phyloP scores from a whole-genome alignment of 352 stramenopile species.

The Pythium grandisporangium region DNA sequence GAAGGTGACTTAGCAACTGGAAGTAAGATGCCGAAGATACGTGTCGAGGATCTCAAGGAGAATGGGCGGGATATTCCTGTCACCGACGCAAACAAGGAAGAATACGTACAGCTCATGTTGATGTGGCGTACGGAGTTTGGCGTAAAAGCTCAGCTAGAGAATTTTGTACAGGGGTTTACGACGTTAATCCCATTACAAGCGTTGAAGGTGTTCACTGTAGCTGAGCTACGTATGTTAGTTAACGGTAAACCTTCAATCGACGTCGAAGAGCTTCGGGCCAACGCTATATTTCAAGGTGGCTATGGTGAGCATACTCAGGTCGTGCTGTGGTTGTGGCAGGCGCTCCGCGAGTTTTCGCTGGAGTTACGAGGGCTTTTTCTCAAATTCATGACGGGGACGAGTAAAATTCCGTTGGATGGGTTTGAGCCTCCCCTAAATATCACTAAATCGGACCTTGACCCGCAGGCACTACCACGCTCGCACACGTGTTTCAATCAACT shows the following conservation, averaged over 20 bases:
- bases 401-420: constrained; percentile 76
- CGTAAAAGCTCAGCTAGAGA: constrained; percentile 25
- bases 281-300: constrained; percentile 72
- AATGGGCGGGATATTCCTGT: constrained; percentile 31
- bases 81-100: constrained; percentile 38
- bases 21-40: not conserved
- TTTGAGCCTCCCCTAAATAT: constrained; percentile 84
- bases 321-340: constrained; percentile 82
- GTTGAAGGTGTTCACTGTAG: constrained; percentile 24
- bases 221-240: constrained; percentile 34
- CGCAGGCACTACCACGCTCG: constrained; percentile 48
- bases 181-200: constrained; percentile 14
- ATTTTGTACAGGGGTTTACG: constrained; percentile 22
- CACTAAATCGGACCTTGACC: constrained; percentile 69
- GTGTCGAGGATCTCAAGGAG: constrained; percentile 24
- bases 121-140: constrained; percentile 28
- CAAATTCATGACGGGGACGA: constrained; percentile 81
- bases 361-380: constrained; percentile 59
- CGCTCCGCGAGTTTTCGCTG: constrained; percentile 51
- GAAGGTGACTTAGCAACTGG: no score
- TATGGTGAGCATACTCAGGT: constrained; percentile 71
- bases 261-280: constrained; percentile 77
- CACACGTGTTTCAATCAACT: constrained; percentile 89
- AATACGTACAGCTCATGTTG: constrained; percentile 36
- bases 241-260: constrained; percentile 61